These are phyloP conservation scores for Ambispora gerdemannii DNA, from an alignment of 192 early-diverging fungal genomes.

Conservation along the genomic window DNA sequence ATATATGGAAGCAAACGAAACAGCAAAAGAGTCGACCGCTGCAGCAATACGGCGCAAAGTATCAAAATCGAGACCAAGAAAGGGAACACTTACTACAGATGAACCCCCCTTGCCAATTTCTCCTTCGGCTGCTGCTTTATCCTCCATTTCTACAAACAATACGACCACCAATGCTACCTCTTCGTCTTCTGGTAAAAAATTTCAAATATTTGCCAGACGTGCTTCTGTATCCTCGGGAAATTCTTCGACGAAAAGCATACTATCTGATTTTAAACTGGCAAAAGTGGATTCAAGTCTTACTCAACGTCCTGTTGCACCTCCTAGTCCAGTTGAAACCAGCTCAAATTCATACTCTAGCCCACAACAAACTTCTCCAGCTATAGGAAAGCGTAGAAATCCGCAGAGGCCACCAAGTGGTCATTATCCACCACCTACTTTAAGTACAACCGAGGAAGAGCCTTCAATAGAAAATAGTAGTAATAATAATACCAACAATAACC, in stretches of 20 bases:
- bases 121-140: neutral
- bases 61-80: neutral
- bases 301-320: neutral
- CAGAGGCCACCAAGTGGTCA: neutral
- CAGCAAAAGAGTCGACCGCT: neutral
- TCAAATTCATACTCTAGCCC: neutral
- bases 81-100: slow-evolving; percentile 17
- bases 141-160: slow-evolving; percentile 2
- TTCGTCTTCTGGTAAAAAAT: neutral
- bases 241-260: neutral
- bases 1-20: neutral
- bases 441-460: slow-evolving; percentile 16
- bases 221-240: slow-evolving; percentile 10
- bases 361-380: neutral
- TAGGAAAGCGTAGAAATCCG: neutral
- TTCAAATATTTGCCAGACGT: slow-evolving; percentile 21
- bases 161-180: neutral
- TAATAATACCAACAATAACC: neutral
- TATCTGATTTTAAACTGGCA: neutral
- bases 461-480: neutral
- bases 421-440: neutral
- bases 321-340: neutral
- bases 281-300: neutral
- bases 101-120: neutral
- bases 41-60: slow-evolving; percentile 17